Conservation (phyloP, 495 filamentous ascomycete genomes). For the Cercophora scortea region DNA sequence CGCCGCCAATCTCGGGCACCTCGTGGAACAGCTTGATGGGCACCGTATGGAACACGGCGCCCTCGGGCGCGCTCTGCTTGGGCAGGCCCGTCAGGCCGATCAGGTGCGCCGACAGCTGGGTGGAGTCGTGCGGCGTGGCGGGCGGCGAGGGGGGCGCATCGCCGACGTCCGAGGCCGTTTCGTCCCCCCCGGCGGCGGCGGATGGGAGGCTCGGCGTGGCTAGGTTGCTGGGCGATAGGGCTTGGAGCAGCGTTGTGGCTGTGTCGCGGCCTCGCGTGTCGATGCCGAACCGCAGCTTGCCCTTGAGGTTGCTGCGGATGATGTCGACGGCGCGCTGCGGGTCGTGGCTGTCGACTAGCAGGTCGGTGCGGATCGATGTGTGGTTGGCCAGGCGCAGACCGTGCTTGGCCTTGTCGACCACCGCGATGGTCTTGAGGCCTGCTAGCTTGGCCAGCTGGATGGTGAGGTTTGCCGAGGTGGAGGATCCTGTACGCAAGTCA, state of each 20-base stretch:
- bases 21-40: constrained; percentile 65
- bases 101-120: constrained; percentile 39
- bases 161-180: not conserved
- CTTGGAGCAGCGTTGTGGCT: constrained; percentile 41
- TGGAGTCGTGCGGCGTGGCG: constrained; percentile 15
- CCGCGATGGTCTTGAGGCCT: constrained; percentile 48
- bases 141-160: constrained; percentile 11
- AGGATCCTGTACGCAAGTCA: constrained; percentile 36
- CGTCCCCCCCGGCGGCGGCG: not conserved
- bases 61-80: constrained; percentile 35
- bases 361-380: constrained; percentile 38
- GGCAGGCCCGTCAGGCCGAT: constrained; percentile 57
- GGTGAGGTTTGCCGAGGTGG: constrained; percentile 51
- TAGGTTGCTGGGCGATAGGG: constrained; percentile 26
- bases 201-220: not conserved
- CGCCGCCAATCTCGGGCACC: constrained; percentile 47
- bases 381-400: constrained; percentile 45
- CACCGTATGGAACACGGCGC: constrained; percentile 45
- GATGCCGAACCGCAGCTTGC: constrained; percentile 51
- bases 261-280: constrained; percentile 56
- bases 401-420: constrained; percentile 55
- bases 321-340: constrained; percentile 52
- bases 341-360: constrained; percentile 56
- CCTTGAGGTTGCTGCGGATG: constrained; percentile 44
- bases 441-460: constrained; percentile 54